Base-by-base conservation (phyloP, 257 asterid species). In the Fraxinus anomala region DNA sequence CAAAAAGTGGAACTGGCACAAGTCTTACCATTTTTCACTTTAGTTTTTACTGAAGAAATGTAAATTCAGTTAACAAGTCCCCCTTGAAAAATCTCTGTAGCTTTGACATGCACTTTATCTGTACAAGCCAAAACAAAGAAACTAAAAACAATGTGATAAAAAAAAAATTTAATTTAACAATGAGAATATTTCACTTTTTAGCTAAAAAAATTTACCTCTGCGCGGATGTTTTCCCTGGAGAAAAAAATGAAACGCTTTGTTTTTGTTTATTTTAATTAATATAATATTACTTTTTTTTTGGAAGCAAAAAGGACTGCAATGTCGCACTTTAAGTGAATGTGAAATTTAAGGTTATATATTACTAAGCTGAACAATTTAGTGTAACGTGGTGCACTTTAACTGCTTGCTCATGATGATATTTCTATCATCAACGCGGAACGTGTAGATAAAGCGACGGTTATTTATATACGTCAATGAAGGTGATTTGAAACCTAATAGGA, bases 321-420 rank as follows among this genome's bases (percentile, higher is more conserved):
- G 74, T 68, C 80, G 9, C 68, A 54, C 9, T 59, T 13, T 69
- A 68, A 75, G 70, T 61, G 87, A 80, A 74, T 59, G 83, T 11
- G 34, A 30, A 39, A 71, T 39, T 71, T 31, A 10, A 40, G 21
- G 61, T 73, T 82, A 80, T 82, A 85, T 80, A 85, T 14, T 9
- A 59, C 49, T 75, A 79, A 75, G 87, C 71, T 26, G 80, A 40
- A 33, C 82, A 10, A 78, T 80, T 33, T 70, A 6, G 75, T 85
- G 76, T 83, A 73, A 69, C 83, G 82, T 83, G 82, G 87, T 70
- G 69, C 81, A 85, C 82, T 47, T 4, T 44, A 76, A 21, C 0
- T 26, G 13, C 24, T 0, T 30, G 34, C 17, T 12, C 16, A 3
- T 42, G 16, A 42, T 42, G 51, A 39, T 28, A 28, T 28, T 28